Evolutionary conservation across 2,329 filamentous ascomycete species (phyloP).

Genomic region (Aspergillus eucalypticola): DNA sequence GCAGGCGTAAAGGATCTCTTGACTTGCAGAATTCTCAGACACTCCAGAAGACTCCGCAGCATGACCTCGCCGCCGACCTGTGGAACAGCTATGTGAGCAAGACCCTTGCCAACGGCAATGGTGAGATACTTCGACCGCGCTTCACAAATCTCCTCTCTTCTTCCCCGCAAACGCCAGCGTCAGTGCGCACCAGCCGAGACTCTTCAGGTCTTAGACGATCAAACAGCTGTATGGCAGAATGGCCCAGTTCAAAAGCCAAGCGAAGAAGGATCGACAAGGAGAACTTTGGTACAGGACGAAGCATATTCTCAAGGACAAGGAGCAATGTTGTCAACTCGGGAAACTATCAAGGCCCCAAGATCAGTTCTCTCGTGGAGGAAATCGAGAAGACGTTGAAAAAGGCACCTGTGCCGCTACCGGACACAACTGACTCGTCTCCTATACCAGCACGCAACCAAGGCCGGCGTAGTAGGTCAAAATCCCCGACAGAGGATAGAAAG

Average conservation of each 20-base stretch:
- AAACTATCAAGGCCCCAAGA: constrained; percentile 46
- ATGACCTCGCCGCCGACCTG: constrained; percentile 71
- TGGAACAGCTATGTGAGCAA: constrained; percentile 73
- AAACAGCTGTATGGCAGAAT: constrained; percentile 68
- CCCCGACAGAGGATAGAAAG: constrained; percentile 29
- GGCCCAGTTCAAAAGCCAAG: constrained; percentile 64
- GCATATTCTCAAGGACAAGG: constrained; percentile 44
- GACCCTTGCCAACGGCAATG: constrained; percentile 46
- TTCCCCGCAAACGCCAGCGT: constrained; percentile 66
- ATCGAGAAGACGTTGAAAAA: constrained; percentile 57
- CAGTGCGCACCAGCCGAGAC: constrained; percentile 42
- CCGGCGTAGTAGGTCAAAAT: constrained; percentile 33
- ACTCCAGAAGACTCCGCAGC: constrained; percentile 65
- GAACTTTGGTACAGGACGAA: constrained; percentile 48
- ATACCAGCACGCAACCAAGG: constrained; percentile 37
- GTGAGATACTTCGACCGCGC: constrained; percentile 56
- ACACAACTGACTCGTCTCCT: constrained; percentile 48
- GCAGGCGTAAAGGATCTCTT: constrained; percentile 46
- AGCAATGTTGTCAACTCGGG: constrained; percentile 43
- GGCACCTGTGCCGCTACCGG: constrained; percentile 26
- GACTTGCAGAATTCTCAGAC: constrained; percentile 61
- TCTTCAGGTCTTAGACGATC: constrained; percentile 61
- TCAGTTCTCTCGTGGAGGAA: constrained; percentile 64
- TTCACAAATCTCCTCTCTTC: constrained; percentile 68
- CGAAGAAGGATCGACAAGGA: constrained; percentile 60